Evolutionary conservation across 495 filamentous ascomycete genomes (phyloP), one percentile per base, ranked within the genome.

Genomic region (Penicillium bialowiezense): DNA sequence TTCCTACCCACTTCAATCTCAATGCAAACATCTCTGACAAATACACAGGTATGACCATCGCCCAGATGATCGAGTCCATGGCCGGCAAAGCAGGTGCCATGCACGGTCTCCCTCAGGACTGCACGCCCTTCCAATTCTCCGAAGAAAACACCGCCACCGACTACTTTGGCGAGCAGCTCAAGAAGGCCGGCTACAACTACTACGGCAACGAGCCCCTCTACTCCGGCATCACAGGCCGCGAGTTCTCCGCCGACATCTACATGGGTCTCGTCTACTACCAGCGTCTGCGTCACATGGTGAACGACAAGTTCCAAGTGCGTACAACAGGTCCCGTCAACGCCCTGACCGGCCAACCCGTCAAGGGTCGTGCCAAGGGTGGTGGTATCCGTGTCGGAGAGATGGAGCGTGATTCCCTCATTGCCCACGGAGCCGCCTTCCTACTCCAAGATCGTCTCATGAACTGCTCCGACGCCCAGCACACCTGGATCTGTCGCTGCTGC

Each of bases 321-420:
- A 97, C 93, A 2, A 98, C 93, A 0, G 93, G 93, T 28, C 90
- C 88, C 24, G 86, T 97, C 37, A 90, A 89, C 43, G 75, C 82
- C 18, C 78, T 95, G 19, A 97, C 92, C 7, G 93, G 95, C 26
- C 93, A 98, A 66, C 93, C 93, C 20, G 91, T 97, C 72, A 96
- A 98, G 75, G 93, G 93, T 49, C 78, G 92, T 61, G 90, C 90
- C 61, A 89, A 89, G 76, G 93, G 93, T 57, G 93, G 93, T 68
- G 93, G 93, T 82, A 96, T 98, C 60, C 88, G 93, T 74, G 92
- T 98, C 23, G 93, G 93, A 60, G 93, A 98, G 73, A 98, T 98
- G 93, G 93, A 98, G 72, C 84, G 93, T 51, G 93, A 98, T 68
- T 88, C 91, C 3, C 73, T 98, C 9, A 78, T 98, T 45, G 93